Percentiles rank a stretch among this genome's conserved stretches.
Conservation (phyloP, 2,329 filamentous ascomycete species). For the Paracamarosporium sp. region DNA sequence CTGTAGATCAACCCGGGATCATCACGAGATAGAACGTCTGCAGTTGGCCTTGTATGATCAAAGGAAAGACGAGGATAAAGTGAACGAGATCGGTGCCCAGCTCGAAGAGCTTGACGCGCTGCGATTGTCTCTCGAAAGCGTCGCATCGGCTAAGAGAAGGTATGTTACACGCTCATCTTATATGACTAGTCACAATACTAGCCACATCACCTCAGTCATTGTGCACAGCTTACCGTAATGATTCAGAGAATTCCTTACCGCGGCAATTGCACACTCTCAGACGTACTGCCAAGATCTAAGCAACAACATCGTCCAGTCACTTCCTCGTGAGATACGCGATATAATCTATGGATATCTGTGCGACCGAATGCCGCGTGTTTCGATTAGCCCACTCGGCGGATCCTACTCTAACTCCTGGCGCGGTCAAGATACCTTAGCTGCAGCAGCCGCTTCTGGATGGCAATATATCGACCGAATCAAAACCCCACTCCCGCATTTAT, state of each 20-base stretch:
- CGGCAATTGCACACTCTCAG: background rate
- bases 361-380: background rate
- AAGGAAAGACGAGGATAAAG: too few relatives aligned
- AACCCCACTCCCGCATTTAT: background rate
- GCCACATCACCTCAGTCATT: too few relatives aligned
- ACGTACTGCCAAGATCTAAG: background rate
- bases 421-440: background rate
- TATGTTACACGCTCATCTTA: too few relatives aligned
- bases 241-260: background rate
- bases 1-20: too few relatives aligned
- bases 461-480: background rate
- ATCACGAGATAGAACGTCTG: too few relatives aligned
- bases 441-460: background rate
- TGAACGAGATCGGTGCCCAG: too few relatives aligned
- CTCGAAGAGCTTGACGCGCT: too few relatives aligned
- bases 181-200: too few relatives aligned
- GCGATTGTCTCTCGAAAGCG: too few relatives aligned
- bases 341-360: conserved; percentile 1
- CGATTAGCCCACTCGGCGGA: background rate
- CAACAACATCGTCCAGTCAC: background rate
- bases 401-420: background rate
- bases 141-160: too few relatives aligned
- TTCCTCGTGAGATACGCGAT: conserved; percentile 1
- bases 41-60: too few relatives aligned
- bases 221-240: background rate